Evolutionary conservation across 768 basidiomycete species (phyloP), one percentile per base, ranked within the genome.

Genomic region (Hysterangium stoloniferum): DNA sequence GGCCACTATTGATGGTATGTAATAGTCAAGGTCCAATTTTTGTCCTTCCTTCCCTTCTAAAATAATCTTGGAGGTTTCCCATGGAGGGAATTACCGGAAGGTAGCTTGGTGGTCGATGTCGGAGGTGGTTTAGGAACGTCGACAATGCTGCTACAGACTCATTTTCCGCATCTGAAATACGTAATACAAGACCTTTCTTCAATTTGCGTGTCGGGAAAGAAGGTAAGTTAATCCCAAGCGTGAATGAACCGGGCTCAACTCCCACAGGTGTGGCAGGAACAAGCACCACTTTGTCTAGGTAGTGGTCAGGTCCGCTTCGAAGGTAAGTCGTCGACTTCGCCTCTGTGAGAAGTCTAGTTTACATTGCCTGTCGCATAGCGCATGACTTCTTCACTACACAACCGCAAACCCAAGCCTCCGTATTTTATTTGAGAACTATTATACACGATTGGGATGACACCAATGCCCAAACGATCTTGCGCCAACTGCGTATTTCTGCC

Each of bases 311-410:
- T 74, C 1, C 56, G 62, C 41, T 82, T 85, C 56, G 75, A 78
- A 70, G 74, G 78, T 71, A 52, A 32, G 63, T 36, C 52, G 28
- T n/a, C 27, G 17, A 19, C 32, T 37, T 24, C 35, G 35, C 19
- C 35, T 20, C 31, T 9, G 28, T 15, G 9, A 19, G 1, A 28
- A 34, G 41, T 34, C 45, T 37, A 2, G 13, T 32, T 7, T 24
- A 44, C 12, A 25, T 24, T 24, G 7, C 38, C 33, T n/a, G 6
- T 4, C 41, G 15, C 20, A 32, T 45, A 79, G 83, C 74, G 1
- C 86, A 89, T 57, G 84, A 88, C 65, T 89, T 88, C 61, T 88
- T 89, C 61, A 74, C 70, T 4, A 74, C 78, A 0, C 86, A 89
- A 58, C 65, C 66, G 1, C 47, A 61, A 12, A 53, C 62, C 3